phyloP scores from a whole-genome alignment of 2,329 filamentous ascomycete species.

The Blumeria graminis region DNA sequence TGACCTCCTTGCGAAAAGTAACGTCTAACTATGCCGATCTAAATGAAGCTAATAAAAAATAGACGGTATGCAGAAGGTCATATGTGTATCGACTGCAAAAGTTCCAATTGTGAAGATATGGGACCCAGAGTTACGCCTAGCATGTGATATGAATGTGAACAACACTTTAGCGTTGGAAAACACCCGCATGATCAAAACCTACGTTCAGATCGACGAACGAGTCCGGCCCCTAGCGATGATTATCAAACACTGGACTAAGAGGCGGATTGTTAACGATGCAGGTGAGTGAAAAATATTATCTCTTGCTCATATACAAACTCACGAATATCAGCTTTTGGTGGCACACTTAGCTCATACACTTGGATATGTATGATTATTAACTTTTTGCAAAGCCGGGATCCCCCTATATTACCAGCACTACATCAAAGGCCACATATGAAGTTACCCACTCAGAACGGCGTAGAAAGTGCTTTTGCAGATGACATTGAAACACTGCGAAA shows the following conservation, averaged over 20 bases:
- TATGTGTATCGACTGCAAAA: slow-evolving; percentile 84
- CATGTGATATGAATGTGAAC: slow-evolving; percentile 98
- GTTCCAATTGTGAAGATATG: slow-evolving; percentile 97
- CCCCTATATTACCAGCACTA: slow-evolving; percentile 63
- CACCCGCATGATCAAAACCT: slow-evolving; percentile 91
- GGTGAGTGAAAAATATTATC: slow-evolving; percentile 31
- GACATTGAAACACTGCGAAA: slow-evolving; percentile 51
- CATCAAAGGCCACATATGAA: slow-evolving; percentile 48
- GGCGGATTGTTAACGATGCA: slow-evolving; percentile 82
- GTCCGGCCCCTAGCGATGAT: slow-evolving; percentile 88
- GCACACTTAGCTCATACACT: slow-evolving; percentile 90
- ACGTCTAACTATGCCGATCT: slow-evolving; percentile 14
- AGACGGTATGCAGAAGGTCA: slow-evolving; percentile 94
- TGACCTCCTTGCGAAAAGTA: slow-evolving; percentile 64
- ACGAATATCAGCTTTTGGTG: slow-evolving; percentile 46
- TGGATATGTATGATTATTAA: slow-evolving; percentile 98
- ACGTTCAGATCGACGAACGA: slow-evolving; percentile 77
- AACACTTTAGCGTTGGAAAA: slow-evolving; percentile 89
- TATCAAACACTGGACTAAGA: slow-evolving; percentile 91
- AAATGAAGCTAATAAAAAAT: slow-evolving; percentile 15
- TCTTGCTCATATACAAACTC: not conserved
- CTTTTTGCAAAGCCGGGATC: slow-evolving; percentile 70
- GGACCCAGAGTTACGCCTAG: slow-evolving; percentile 75
- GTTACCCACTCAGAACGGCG: slow-evolving; percentile 35
- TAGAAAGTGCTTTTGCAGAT: slow-evolving; percentile 61